Evolutionary conservation across 495 filamentous ascomycete species (phyloP).

Genomic region (Xylaria flabelliformis): DNA sequence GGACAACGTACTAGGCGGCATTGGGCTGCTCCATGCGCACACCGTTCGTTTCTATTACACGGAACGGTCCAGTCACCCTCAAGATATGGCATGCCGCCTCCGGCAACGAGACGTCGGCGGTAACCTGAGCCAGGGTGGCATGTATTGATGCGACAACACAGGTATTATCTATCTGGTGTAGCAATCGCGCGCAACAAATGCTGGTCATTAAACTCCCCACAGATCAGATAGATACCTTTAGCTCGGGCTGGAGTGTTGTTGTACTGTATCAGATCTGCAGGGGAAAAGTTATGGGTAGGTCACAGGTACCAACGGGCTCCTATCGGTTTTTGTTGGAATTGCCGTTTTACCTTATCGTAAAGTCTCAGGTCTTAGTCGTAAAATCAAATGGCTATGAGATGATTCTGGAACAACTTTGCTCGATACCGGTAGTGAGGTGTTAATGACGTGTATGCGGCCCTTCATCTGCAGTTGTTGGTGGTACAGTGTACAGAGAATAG

Average conservation of each 20-base stretch:
- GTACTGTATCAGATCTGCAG: neutral
- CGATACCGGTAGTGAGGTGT: constrained; percentile 6
- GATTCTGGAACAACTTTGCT: constrained; percentile 17
- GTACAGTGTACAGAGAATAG: neutral
- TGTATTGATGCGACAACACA: neutral
- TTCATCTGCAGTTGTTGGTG: neutral
- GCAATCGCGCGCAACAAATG: neutral
- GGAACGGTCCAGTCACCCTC: neutral
- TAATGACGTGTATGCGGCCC: constrained; percentile 3
- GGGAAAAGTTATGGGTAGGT: neutral
- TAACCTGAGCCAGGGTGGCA: neutral
- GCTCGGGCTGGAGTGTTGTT: neutral
- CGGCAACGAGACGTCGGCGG: neutral
- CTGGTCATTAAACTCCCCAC: neutral
- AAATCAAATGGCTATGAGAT: neutral
- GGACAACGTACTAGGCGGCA: constrained; percentile 29
- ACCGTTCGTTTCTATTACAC: neutral
- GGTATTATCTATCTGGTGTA: neutral
- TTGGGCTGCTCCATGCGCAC: constrained; percentile 15
- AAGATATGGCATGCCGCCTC: neutral
- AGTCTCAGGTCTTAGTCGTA: neutral
- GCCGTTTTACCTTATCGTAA: neutral
- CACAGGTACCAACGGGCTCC: neutral
- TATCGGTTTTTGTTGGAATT: neutral
- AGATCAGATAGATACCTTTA: neutral